phyloP scores from a whole-genome alignment of 139 green algal species.

The Coccomyxa sp. region DNA sequence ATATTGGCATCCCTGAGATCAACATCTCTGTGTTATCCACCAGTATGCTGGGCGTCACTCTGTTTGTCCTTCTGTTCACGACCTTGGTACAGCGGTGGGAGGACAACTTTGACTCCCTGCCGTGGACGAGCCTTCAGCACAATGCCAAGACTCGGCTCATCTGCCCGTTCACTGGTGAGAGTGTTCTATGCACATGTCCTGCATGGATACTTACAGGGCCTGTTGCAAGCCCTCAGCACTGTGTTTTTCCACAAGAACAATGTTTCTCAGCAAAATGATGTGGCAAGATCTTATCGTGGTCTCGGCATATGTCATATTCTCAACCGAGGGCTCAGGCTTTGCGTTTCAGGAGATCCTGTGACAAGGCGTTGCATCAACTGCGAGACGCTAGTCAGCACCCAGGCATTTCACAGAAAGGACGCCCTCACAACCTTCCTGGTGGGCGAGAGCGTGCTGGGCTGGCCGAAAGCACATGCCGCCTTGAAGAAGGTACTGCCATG shows the following conservation, averaged over 20 bases:
- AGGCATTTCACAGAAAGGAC: conserved; percentile 24
- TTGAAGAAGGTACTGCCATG: background rate
- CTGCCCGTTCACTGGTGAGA: conserved; percentile 38
- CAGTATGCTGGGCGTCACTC: background rate
- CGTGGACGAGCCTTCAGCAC: background rate
- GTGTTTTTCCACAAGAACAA: background rate
- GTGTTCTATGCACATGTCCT: background rate
- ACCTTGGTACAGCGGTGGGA: background rate
- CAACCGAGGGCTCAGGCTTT: too few species aligned
- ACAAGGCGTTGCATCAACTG: conserved; percentile 29
- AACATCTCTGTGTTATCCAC: background rate
- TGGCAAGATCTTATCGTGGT: too few species aligned
- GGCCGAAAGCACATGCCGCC: conserved; percentile 17
- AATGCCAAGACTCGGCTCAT: conserved; percentile 10
- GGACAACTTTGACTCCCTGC: conserved; percentile 2
- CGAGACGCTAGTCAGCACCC: conserved; percentile 11
- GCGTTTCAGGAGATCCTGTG: conserved; percentile 17
- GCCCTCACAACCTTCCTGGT: conserved; percentile 7
- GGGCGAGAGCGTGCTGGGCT: conserved; percentile 32
- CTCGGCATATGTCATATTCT: too few species aligned
- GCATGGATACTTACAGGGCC: too few species aligned
- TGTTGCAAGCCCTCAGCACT: too few species aligned
- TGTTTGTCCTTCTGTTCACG: background rate
- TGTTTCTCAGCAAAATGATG: background rate
- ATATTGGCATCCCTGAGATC: background rate